These are phyloP conservation scores for Xylaria sp. DNA, from an alignment of 2,329 filamentous ascomycete species.

Conservation along the genomic window DNA sequence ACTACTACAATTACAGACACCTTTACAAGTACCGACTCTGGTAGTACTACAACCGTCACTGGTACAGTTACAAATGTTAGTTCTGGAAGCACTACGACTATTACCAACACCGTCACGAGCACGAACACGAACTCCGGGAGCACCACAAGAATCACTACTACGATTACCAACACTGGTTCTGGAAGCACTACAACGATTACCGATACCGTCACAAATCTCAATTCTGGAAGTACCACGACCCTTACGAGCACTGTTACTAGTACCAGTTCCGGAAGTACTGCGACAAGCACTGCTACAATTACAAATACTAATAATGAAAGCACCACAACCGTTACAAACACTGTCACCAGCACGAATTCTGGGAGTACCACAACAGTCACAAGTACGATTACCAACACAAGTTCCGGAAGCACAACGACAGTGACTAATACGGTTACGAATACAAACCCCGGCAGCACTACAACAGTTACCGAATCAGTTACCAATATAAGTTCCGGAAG, in stretches of 20 bases:
- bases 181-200: conserved; percentile 3
- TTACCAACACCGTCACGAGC: not conserved
- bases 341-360: not conserved
- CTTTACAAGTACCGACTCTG: not conserved
- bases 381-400: not conserved
- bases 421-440: not conserved
- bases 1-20: not conserved
- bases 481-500: not conserved
- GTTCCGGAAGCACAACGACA: conserved; percentile 3
- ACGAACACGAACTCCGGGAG: not conserved
- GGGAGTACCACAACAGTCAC: not conserved
- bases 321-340: conserved; percentile 2
- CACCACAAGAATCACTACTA: not conserved
- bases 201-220: not conserved
- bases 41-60: not conserved
- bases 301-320: not conserved
- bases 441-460: not conserved
- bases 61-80: not conserved
- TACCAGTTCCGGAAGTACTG: not conserved
- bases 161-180: not conserved
- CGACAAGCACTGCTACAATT: not conserved
- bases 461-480: not conserved
- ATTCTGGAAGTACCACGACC: not conserved
- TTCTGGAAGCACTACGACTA: not conserved
- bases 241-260: not conserved